A percentile compares a stretch with the other conserved stretches of the same genome.
phyloP scores from a whole-genome alignment of 768 basidiomycete genomes.

The Neoboletus brunneissimus region DNA sequence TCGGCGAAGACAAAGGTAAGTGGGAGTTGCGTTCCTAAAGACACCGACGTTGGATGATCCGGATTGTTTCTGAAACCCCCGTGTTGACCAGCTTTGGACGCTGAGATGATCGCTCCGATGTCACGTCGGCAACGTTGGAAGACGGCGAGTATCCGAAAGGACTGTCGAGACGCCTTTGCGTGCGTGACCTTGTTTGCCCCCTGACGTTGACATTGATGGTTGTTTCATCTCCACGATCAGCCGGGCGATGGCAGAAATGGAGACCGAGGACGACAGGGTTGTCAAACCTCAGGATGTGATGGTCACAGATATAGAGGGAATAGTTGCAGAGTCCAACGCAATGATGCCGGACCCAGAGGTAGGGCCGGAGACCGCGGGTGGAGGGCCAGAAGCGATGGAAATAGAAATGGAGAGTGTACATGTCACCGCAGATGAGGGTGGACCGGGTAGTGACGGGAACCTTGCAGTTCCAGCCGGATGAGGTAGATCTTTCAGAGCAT shows the following conservation, averaged over 20 bases:
- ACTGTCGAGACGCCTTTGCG: conserved; percentile 64
- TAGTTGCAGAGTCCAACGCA: not conserved
- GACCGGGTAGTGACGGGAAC: not conserved
- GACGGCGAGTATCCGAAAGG: conserved; percentile 43
- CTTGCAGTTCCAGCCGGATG: conserved; percentile 5
- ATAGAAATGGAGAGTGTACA: not conserved
- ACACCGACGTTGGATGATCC: not conserved
- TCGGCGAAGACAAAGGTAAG: conserved; percentile 72
- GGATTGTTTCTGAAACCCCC: not conserved
- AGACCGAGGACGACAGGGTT: conserved; percentile 32
- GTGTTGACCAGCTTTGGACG: conserved; percentile 52
- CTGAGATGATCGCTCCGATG: conserved; percentile 52
- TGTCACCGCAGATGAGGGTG: not conserved
- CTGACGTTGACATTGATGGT: not conserved
- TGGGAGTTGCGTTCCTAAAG: not conserved
- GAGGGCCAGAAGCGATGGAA: not conserved
- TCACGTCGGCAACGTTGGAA: conserved; percentile 63
- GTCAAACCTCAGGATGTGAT: not conserved
- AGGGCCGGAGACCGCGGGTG: not conserved
- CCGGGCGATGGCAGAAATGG: conserved; percentile 47
- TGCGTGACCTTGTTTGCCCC: conserved; percentile 32
- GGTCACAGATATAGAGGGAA: conserved; percentile 9
- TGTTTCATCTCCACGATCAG: conserved; percentile 22
- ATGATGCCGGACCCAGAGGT: not conserved
- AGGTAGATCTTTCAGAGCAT: conserved; percentile 12